Evolutionary conservation across 148 eudicot genomes (phyloP), one percentile per base, ranked within the genome.

Genomic region (Persicaria maculosa): DNA sequence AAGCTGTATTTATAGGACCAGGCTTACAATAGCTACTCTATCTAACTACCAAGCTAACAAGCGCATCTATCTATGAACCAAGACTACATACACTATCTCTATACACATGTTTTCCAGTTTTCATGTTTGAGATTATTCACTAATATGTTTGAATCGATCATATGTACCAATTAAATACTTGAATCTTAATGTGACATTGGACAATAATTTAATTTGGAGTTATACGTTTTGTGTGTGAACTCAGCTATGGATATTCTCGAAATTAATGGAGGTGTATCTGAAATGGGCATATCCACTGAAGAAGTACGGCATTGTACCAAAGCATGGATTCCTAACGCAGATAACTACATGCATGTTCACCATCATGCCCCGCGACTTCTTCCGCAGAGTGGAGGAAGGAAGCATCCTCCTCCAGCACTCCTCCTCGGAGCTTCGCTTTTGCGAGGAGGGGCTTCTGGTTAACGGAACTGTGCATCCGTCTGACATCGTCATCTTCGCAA

Each of bases 181-280:
- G 40, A 31, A 31, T 31, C 40, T 31, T 31, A 31, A 1, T 31
- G 40, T 31, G 40, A 31, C 40, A 31, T 31, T 31, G 40, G 40
- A 31, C 3, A 31, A 31, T 31, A 22, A 22, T 22, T 22, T 22
- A 22, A 22, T 22, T 22, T 31, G 40, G 40, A 31, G 2, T 31
- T 31, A 31, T 31, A 31, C 3, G 40, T 6, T 44, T 7, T 58
- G 44, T 11, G 9, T 46, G 9, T 5, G 4, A 45, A 77, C 52
- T 67, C 87, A 86, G 89, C 68, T 72, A 10, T 80, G 84, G 85
- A 70, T 79, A 22, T 78, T 76, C 22, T 72, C 82, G 19, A 84
- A 68, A 67, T 20, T 77, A 17, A 80, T 80, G 62, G 89, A 86
- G 74, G 72, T 53, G 19, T 82, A 84, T 71, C 80, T 86, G 14